These are phyloP conservation scores for Hypomontagnella monticulosa DNA, from an alignment of 495 filamentous ascomycete genomes.

Conservation along the genomic window DNA sequence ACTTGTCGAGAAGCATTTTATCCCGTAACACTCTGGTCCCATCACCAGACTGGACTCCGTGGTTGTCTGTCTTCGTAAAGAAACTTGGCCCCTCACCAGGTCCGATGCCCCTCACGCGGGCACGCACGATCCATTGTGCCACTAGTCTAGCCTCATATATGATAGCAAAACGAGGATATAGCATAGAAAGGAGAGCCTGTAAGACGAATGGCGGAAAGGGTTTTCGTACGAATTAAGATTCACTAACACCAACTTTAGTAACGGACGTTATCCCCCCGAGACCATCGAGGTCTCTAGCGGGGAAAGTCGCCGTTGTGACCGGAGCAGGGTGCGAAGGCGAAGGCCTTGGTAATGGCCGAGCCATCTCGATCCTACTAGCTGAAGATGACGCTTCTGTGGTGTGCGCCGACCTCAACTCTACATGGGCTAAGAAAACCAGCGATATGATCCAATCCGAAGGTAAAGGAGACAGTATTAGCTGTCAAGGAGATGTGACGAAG, in stretches of 20 bases:
- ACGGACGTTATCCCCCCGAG: conserved; percentile 33
- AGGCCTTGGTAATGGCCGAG: conserved; percentile 68
- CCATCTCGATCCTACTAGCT: conserved; percentile 66
- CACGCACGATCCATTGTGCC: background rate
- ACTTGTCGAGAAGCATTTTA: too few species aligned
- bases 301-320: conserved; percentile 67
- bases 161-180: conserved; percentile 2
- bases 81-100: conserved; percentile 14
- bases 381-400: conserved; percentile 63
- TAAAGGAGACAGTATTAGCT: conserved; percentile 49
- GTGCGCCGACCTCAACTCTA: conserved; percentile 61
- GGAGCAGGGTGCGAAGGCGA: conserved; percentile 64
- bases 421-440: conserved; percentile 59
- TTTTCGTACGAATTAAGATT: background rate
- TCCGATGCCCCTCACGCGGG: conserved; percentile 4
- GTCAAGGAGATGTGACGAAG: conserved; percentile 60
- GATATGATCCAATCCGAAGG: conserved; percentile 52
- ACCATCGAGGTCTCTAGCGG: conserved; percentile 47
- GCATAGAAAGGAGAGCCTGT: conserved; percentile 26
- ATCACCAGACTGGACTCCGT: background rate
- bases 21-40: too few species aligned
- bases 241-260: conserved; percentile 20
- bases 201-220: background rate
- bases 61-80: background rate
- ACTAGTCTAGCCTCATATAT: background rate